phyloP scores from a whole-genome alignment of 1,139 yeast species.

The Suhomyces yuchorum region DNA sequence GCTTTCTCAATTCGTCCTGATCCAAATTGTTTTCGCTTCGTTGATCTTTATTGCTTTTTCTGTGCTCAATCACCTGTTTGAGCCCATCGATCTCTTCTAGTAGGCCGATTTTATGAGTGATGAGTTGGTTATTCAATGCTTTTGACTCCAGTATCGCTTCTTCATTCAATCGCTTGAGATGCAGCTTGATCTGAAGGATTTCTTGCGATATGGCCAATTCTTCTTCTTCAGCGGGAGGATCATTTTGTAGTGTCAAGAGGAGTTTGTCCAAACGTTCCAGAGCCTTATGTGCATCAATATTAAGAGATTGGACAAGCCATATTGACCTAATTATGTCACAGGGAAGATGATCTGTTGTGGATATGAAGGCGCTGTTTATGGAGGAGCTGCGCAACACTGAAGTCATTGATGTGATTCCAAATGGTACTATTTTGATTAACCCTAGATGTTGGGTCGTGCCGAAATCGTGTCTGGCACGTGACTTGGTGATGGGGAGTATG shows the following conservation, averaged over 20 bases:
- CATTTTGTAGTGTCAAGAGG: slow-evolving; percentile 9
- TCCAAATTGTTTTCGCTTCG: slow-evolving; percentile 14
- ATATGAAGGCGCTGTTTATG: slow-evolving; percentile 42
- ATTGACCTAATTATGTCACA: slow-evolving; percentile 48
- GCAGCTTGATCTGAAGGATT: slow-evolving; percentile 16
- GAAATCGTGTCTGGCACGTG: no score
- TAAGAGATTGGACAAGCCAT: slow-evolving; percentile 48
- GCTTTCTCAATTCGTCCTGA: slow-evolving; percentile 30
- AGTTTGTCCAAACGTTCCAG: slow-evolving; percentile 13
- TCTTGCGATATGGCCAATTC: slow-evolving; percentile 13
- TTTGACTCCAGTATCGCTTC: slow-evolving; percentile 41
- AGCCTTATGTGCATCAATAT: slow-evolving; percentile 30
- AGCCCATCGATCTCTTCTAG: slow-evolving; percentile 37
- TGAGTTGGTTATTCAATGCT: slow-evolving; percentile 38
- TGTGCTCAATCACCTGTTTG: slow-evolving; percentile 19
- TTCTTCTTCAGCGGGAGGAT: slow-evolving; percentile 3
- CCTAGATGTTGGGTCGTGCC: slow-evolving; percentile 2
- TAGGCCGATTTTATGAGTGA: slow-evolving; percentile 34
- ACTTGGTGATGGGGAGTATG: no score
- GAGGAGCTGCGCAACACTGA: slow-evolving; percentile 23
- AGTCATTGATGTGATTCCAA: slow-evolving; percentile 4
- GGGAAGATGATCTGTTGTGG: slow-evolving; percentile 50
- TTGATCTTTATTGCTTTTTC: slow-evolving; percentile 14
- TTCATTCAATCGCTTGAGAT: slow-evolving; percentile 18
- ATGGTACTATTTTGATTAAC: background rate